Base-by-base conservation (phyloP, 129 eudicot genomes). In the Sambucus nigra region DNA sequence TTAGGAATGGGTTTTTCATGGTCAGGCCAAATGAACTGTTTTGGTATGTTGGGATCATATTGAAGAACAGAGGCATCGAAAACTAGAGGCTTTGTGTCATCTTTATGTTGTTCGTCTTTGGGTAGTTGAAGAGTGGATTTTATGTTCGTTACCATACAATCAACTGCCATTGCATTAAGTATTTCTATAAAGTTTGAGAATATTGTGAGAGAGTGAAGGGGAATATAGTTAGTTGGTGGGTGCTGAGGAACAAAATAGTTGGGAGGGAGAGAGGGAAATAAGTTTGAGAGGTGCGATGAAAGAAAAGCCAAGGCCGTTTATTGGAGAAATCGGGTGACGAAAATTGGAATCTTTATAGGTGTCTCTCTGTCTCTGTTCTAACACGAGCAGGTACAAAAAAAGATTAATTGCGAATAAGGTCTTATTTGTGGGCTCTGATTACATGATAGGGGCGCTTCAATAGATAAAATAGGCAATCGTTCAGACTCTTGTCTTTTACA, bases 251-350 rank as follows among this genome's bases (percentile, higher is more conserved):
- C n/a, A n/a, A n/a, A n/a, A n/a, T n/a, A 15, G n/a, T 21, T 4
- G 38, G 8, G 15, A 38, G 38, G 31, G 19, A 53, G 58, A 28
- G 58, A 32, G 39, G 5, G 20, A 31, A 13, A 33, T 18, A 13
- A 38, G 47, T 56, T 35, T 51, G 57, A 26, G 57, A 70, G 65
- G 53, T 65, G 55, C 59, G 80, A 68, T 64, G 51, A 64, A 44
- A 60, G 87, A 79, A 69, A 70, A 79, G 78, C 71, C 78, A 72
- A 79, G 71, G 61, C 61, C 60, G 88, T 67, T 80, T 56, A 63
- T 57, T 71, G 67, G 70, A 71, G 78, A 49, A 67, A 59, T 55
- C 20, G 61, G 71, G 26, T 65, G 61, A 71, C 70, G 54, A 74
- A 53, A 51, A 31, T 75, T 71, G 79, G 81, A 60, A 59, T 47